phyloP scores from a whole-genome alignment of 2,329 filamentous ascomycete genomes.

The Niveomyces coronatus region DNA sequence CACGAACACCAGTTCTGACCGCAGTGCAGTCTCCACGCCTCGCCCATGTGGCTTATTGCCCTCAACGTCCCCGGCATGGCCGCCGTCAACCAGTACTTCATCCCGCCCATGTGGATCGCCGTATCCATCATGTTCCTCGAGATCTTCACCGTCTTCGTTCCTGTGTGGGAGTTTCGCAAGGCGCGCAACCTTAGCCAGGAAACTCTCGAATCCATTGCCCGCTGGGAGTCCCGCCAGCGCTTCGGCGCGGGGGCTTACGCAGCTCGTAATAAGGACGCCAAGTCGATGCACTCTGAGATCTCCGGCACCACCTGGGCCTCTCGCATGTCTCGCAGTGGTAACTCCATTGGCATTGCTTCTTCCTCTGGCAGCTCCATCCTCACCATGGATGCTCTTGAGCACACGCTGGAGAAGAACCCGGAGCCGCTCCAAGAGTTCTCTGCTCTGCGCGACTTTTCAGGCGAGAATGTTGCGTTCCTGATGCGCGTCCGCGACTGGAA shows the following conservation, averaged over 20 bases:
- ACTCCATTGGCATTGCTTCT: slow-evolving; percentile 22
- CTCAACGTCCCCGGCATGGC: slow-evolving; percentile 41
- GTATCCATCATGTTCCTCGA: slow-evolving; percentile 54
- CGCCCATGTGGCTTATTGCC: slow-evolving; percentile 57
- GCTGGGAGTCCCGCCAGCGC: slow-evolving; percentile 34
- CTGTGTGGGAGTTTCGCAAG: slow-evolving; percentile 45
- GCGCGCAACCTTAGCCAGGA: slow-evolving; percentile 35
- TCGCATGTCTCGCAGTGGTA: slow-evolving; percentile 23
- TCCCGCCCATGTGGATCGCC: slow-evolving; percentile 54
- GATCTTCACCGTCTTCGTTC: slow-evolving; percentile 52
- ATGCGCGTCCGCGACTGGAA: slow-evolving; percentile 47
- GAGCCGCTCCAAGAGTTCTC: slow-evolving; percentile 50
- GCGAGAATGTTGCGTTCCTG: slow-evolving; percentile 59
- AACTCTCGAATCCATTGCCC: slow-evolving; percentile 37
- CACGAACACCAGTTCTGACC: too few relatives aligned
- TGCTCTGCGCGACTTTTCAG: slow-evolving; percentile 52
- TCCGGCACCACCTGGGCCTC: slow-evolving; percentile 27
- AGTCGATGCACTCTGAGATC: slow-evolving; percentile 24
- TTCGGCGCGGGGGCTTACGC: slow-evolving; percentile 12
- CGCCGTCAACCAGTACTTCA: slow-evolving; percentile 41
- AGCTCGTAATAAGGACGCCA: slow-evolving; percentile 15
- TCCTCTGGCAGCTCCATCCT: slow-evolving; percentile 35
- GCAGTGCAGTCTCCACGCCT: slow-evolving; percentile 47
- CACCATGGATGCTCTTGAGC: slow-evolving; percentile 51
- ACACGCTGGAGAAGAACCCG: slow-evolving; percentile 45